Base-by-base conservation (phyloP, 768 basidiomycete genomes). In the Lentinula boryana region DNA sequence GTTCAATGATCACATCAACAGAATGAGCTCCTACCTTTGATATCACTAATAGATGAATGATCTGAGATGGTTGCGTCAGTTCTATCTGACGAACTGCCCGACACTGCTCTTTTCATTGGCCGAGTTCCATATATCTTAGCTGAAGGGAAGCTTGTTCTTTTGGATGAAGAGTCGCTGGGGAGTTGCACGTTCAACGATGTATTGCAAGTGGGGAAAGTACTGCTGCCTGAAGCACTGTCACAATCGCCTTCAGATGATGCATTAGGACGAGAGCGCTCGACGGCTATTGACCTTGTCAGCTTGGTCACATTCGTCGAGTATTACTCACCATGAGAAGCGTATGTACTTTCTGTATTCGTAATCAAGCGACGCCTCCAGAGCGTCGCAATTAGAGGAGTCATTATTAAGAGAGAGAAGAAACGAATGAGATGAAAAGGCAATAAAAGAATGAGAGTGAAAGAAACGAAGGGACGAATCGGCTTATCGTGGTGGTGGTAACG, bases 61-160 rank as follows among this genome's bases (percentile, higher is more conserved):
- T 56, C 27, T 41, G 55, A 40, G 40, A 6, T 31, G 36, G n/a
- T 40, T 21, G 6, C 46, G 27, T 56, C 55, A 32, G 18, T 31
- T 56, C 15, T 3, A 56, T 56, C 36, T 56, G 55, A 56, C 55
- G n/a, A 41, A 31, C 55, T 56, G 33, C 53, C 53, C 36, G 50
- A 51, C 50, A 51, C 50, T 51, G 50, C 23, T 23, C 36, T 23
- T 27, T 18, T 27, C 23, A 7, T 43, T 43, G 55, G 36, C 23
- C 16, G 12, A 7, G 16, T 27, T 56, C 55, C 40, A 41, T 27
- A n/a, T n/a, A 40, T 18, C 40, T 56, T 40, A 43, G 40, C 6
- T 41, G 55, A 56, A 12, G 33, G 53, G 32, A 35, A 51, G 23
- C 55, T 40, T 41, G 40, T 27, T 10, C n/a, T 40, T 27, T 16